Evolutionary conservation across 805 yeast species (phyloP).

Genomic region (Saccharomycopsis guyanensis): DNA sequence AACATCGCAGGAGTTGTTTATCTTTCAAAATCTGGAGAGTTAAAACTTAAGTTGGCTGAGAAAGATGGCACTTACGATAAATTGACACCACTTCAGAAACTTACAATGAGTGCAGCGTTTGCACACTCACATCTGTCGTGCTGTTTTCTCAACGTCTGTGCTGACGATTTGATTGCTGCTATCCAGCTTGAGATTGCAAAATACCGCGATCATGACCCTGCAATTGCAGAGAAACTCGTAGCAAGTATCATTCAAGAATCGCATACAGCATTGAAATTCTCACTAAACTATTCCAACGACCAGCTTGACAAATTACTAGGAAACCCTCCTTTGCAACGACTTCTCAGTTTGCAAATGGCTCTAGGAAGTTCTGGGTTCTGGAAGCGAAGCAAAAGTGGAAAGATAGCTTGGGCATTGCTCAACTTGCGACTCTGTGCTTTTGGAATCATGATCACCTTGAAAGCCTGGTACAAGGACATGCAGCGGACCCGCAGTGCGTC

Average conservation of each 20-base stretch:
- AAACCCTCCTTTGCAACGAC: conserved; percentile 69
- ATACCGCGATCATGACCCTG: conserved; percentile 22
- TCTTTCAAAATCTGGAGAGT: conserved; percentile 31
- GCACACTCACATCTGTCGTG: conserved; percentile 64
- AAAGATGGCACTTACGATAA: conserved; percentile 10
- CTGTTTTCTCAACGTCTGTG: conserved; percentile 56
- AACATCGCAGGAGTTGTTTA: conserved; percentile 28
- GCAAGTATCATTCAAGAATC: conserved; percentile 50
- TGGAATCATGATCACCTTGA: conserved; percentile 18
- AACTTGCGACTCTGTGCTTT: conserved; percentile 18
- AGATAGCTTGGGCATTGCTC: conserved; percentile 19
- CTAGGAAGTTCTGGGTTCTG: conserved; percentile 38
- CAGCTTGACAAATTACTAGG: conserved; percentile 68
- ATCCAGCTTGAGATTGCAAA: conserved; percentile 40
- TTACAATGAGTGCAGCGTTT: conserved; percentile 45
- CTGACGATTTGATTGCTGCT: conserved; percentile 63
- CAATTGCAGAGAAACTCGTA: conserved; percentile 30
- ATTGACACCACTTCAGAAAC: conserved; percentile 14
- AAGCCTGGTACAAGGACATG: conserved; percentile 19
- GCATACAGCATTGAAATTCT: conserved; percentile 68
- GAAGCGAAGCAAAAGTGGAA: conserved; percentile 11
- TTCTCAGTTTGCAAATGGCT: conserved; percentile 60
- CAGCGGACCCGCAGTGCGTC: conserved; percentile 2
- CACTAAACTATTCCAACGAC: conserved; percentile 62
- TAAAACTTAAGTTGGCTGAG: conserved; percentile 30